A percentile compares a stretch with the other conserved stretches of the same genome.
Evolutionary conservation across 257 asterid genomes (phyloP).

Genomic region (Marsdenia floribunda): DNA sequence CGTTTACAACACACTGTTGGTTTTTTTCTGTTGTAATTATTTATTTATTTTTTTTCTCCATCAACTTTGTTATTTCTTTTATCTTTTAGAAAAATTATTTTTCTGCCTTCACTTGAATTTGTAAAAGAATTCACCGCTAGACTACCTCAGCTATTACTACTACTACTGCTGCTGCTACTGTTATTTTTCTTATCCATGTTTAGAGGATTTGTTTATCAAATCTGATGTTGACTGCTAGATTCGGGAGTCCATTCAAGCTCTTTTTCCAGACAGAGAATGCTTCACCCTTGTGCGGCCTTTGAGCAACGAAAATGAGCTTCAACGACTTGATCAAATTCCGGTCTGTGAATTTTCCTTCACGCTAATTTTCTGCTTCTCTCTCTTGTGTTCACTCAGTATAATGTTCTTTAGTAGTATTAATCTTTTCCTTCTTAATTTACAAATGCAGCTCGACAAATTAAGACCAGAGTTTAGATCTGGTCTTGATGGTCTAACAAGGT

Average conservation of each 20-base stretch:
- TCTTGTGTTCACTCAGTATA: not conserved
- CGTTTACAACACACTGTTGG: not conserved
- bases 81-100: no score
- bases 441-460: constrained; percentile 62
- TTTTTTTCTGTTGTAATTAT: not conserved
- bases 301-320: constrained; percentile 81
- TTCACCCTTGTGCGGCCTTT: constrained; percentile 91
- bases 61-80: no score
- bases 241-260: constrained; percentile 97
- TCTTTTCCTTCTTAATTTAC: not conserved
- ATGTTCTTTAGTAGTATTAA: not conserved
- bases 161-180: not conserved
- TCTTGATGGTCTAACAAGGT: constrained; percentile 81
- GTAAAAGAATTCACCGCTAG: not conserved
- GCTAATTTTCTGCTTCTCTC: constrained; percentile 5
- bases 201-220: constrained; percentile 4
- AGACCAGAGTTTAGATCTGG: constrained; percentile 92
- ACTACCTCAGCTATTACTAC: not conserved
- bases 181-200: not conserved
- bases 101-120: not conserved
- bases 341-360: constrained; percentile 37
- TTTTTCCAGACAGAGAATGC: constrained; percentile 97
- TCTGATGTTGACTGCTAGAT: constrained; percentile 40
- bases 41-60: not conserved
- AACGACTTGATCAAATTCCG: constrained; percentile 75